Conservation (phyloP, 352 stramenopile genomes). For the Phytopythium helicoides region DNA sequence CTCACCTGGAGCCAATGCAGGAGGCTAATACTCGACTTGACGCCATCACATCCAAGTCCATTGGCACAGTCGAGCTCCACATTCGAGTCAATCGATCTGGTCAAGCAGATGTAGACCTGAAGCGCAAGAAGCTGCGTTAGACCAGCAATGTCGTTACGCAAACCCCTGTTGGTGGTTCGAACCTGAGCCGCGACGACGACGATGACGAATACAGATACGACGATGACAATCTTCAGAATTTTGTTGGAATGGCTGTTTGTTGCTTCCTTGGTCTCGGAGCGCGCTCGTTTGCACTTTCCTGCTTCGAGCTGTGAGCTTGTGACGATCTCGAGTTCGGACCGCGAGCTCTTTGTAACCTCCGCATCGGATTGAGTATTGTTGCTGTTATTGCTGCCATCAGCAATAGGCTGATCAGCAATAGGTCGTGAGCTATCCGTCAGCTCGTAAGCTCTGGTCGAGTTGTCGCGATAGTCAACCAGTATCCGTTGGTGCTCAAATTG, state of each 20-base stretch:
- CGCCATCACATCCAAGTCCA: constrained; percentile 37
- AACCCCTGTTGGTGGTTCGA: neutral
- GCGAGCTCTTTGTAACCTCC: neutral
- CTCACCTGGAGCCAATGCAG: constrained; percentile 38
- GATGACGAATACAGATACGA: constrained; percentile 23
- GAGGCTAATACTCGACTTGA: constrained; percentile 31
- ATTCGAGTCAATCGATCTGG: constrained; percentile 19
- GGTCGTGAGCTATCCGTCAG: neutral
- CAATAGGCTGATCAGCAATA: too few species aligned
- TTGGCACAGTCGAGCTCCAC: constrained; percentile 60
- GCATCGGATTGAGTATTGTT: neutral
- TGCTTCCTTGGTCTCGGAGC: neutral
- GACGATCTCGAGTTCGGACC: too few species aligned
- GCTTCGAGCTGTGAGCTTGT: too few species aligned
- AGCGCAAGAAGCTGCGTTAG: neutral
- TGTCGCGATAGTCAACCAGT: constrained; percentile 3
- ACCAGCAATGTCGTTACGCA: too few species aligned
- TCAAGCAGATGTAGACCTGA: constrained; percentile 45
- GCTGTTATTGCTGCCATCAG: too few species aligned
- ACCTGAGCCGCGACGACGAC: constrained; percentile 31
- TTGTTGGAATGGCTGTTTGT: constrained; percentile 22
- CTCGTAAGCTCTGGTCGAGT: neutral
- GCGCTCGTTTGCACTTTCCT: neutral
- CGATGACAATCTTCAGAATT: constrained; percentile 31
- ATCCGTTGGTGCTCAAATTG: constrained; percentile 6